These are phyloP conservation scores for Podospora sp. DNA, from an alignment of 495 filamentous ascomycete genomes.

Conservation along the genomic window DNA sequence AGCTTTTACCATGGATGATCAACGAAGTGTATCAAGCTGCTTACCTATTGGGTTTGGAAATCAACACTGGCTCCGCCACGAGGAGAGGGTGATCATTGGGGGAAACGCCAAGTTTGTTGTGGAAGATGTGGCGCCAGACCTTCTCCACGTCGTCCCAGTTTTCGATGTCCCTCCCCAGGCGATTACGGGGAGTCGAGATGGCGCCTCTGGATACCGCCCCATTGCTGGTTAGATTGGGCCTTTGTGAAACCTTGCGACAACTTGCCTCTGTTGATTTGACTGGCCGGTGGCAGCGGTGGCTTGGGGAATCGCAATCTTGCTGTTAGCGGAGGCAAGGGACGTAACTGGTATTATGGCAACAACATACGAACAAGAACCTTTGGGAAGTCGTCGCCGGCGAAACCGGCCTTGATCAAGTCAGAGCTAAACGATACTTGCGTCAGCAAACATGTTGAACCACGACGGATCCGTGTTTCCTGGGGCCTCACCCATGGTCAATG, in stretches of 20 bases:
- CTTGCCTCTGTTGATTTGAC: no score
- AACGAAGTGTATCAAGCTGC: not conserved
- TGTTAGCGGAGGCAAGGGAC: slow-evolving; percentile 49
- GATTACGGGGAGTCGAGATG: slow-evolving; percentile 98
- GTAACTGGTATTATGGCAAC: not conserved
- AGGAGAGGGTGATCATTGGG: slow-evolving; percentile 99
- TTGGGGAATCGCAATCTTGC: slow-evolving; percentile 11
- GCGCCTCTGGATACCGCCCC: slow-evolving; percentile 99
- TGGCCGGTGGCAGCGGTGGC: no score
- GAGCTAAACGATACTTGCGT: not conserved
- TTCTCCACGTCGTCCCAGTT: slow-evolving; percentile 99
- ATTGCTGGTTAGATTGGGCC: slow-evolving; percentile 71
- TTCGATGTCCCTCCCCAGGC: slow-evolving; percentile 99
- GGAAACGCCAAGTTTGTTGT: slow-evolving; percentile 99
- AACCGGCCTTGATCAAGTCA: slow-evolving; percentile 80
- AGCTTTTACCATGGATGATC: slow-evolving; percentile 53
- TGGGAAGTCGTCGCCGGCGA: slow-evolving; percentile 99
- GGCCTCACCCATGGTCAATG: slow-evolving; percentile 2
- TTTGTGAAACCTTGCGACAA: no score
- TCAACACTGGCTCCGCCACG: slow-evolving; percentile 97
- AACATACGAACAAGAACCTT: slow-evolving; percentile 98
- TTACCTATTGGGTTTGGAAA: slow-evolving; percentile 72
- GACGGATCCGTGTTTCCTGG: not conserved
- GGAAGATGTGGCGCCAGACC: slow-evolving; percentile 99
- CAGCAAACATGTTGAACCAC: not conserved